These are phyloP conservation scores for Schizochytrium sp. DNA, from an alignment of 108 stramenopile genomes.

Conservation along the genomic window DNA sequence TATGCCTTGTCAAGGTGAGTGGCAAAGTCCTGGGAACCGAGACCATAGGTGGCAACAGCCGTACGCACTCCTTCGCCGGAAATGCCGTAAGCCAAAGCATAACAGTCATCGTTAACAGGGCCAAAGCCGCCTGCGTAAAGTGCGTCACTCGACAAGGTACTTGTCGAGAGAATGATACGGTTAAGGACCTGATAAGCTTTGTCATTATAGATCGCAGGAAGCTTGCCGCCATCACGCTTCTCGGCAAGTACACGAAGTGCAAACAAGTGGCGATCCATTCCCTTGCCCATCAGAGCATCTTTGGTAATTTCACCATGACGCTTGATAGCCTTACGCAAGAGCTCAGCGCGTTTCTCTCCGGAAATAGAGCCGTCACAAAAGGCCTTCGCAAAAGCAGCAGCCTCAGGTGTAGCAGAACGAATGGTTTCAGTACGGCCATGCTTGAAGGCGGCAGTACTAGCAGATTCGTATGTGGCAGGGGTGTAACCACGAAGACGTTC, in stretches of 20 bases:
- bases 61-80: constrained; percentile 38
- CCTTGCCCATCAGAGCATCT: constrained; percentile 65
- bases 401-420: constrained; percentile 67
- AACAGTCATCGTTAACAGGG: constrained; percentile 45
- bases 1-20: constrained; percentile 24
- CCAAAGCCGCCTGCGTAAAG: constrained; percentile 66
- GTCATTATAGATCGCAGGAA: constrained; percentile 62
- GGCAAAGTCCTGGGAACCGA: constrained; percentile 61
- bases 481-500: constrained; percentile 64
- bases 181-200: constrained; percentile 21
- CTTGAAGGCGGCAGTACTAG: constrained; percentile 69
- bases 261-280: constrained; percentile 73
- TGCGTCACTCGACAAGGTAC: constrained; percentile 42
- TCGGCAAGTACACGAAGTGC: constrained; percentile 65
- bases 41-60: constrained; percentile 58
- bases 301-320: constrained; percentile 55
- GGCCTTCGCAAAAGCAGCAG: constrained; percentile 28
- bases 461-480: constrained; percentile 72
- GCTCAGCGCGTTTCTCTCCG: not conserved
- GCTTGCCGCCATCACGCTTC: not conserved
- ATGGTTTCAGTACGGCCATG: constrained; percentile 73
- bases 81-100: constrained; percentile 61
- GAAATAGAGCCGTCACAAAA: constrained; percentile 8
- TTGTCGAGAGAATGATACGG: constrained; percentile 60
- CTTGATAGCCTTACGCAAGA: constrained; percentile 46